Percentiles rank a stretch among this genome's conserved stretches.
phyloP scores from a whole-genome alignment of 495 filamentous ascomycete species.

The Neurospora tetrasperma region DNA sequence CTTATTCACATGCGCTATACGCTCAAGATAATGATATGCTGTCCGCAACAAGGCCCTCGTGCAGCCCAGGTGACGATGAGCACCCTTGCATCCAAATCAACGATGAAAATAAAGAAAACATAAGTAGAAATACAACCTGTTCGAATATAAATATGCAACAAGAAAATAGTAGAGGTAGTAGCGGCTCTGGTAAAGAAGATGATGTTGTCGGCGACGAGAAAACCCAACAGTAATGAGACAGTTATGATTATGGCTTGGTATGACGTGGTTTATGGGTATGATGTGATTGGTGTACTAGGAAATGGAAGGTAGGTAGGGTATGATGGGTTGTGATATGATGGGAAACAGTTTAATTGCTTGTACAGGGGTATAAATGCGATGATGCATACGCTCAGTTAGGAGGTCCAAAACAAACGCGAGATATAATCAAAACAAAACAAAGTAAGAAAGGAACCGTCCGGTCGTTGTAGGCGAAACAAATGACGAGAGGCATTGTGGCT shows the following conservation, averaged over 20 bases:
- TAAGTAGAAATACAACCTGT: not conserved
- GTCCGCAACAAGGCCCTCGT: not conserved
- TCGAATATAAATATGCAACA: not conserved
- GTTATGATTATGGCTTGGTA: not conserved
- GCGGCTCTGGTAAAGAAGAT: not conserved
- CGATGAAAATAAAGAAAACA: not conserved
- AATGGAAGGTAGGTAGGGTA: not conserved
- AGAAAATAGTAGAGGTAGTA: not conserved
- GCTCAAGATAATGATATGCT: not conserved
- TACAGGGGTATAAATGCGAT: constrained; percentile 1
- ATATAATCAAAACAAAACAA: not conserved
- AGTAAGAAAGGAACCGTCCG: not conserved
- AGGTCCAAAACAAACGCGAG: not conserved
- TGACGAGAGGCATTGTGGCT: not conserved
- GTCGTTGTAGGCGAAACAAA: not conserved
- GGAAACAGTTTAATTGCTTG: not conserved
- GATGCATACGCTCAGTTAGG: not conserved
- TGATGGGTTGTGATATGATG: not conserved
- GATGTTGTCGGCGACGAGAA: not conserved
- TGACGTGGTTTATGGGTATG: not conserved
- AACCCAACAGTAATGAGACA: not conserved
- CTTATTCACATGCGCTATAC: not conserved
- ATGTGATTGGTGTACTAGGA: not conserved
- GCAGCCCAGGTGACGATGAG: not conserved
- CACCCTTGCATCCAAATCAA: not conserved